Base-by-base conservation (phyloP, 2,329 filamentous ascomycete species). In the Ophiostoma piceae region DNA sequence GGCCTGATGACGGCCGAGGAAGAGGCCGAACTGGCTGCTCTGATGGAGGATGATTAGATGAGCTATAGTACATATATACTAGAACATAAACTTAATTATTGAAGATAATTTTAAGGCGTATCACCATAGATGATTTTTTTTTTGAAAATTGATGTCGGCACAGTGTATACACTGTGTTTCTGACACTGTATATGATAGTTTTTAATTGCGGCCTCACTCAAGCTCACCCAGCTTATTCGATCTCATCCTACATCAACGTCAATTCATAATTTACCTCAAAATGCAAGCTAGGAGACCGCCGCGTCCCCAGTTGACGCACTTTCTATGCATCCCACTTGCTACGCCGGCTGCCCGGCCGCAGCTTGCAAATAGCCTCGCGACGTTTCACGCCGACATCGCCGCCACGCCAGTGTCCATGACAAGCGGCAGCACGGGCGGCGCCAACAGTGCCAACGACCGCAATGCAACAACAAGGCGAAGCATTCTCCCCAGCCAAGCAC, bases 1-100 rank as follows among this genome's bases (percentile, higher is more conserved):
- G 81, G 83, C 41, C 71, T 87, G 75, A 81, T 97, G 79, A 96
- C 93, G 2, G 90, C 87, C 29, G 94, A 98, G 75, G 95, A 99
- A 78, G 94, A 98, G 80, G 73, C 91, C 4, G 95, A 98, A 79
- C 82, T 99, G 73, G 94, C 92, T 16, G 95, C 94, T 73, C 80
- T 99, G 77, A 92, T 99, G 92, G 92, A 89, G 70, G 89, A 92
- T 72, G 89, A 92, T 73, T 71, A 66, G 65, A 3, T 54, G 41
- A 43, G 11, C 12, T 8, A 35, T 26, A 51, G 1, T 14, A 41
- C 14, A 14, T 47, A 19, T 47, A n/a, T 16, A 43, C 41, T 43
- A 0, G 12, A 57, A 12, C 26, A 57, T 11, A 26, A 22, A 57
- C 26, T 16, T 7, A 57, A 57, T 26, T 26, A 12, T 26, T 26